Evolutionary conservation across 2,329 filamentous ascomycete species (phyloP), one percentile per base, ranked within the genome.

Genomic region (Claviceps digitariae): DNA sequence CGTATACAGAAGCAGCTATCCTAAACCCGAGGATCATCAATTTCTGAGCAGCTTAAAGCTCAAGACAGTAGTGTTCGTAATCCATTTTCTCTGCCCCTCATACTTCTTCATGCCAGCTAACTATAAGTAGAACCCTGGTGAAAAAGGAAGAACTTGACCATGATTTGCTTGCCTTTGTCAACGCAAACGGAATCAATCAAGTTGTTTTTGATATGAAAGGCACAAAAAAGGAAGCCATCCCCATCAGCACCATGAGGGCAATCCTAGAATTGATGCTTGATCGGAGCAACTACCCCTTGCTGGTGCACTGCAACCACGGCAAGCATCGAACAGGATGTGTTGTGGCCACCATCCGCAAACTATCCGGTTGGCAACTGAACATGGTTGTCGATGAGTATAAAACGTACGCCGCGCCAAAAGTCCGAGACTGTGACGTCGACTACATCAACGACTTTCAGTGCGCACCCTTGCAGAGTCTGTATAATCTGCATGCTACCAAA

Each of bases 241-340:
- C 85, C 0, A 64, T 80, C 8, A 67, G 74, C 46, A 81, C 82
- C 27, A 88, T 95, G 76, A 76, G 78, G 57, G 72, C 79, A 8
- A 88, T 91, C 47, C 74, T 95, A 25, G 73, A 78, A 13, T 71
- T 91, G 44, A 77, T 91, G 43, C 74, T 91, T 52, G 79, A 94
- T 62, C 77, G 77, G 49, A 69, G 74, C 36, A 89, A 94, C 57
- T 83, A 93, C 59, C 90, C 90, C 0, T 69, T 96, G 12, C 75
- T 95, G 41, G 78, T 96, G 48, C 90, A 96, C 67, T 96, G 90
- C 76, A 96, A 95, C 65, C 90, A 95, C 60, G 90, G 90, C 64
- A 93, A 87, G 77, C 90, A 96, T 64, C 85, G 90, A 54, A 95
- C 90, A 20, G 90, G 90, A 23, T 95, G 90, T 63, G 84, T 93